A percentile compares a stretch with the other conserved stretches of the same genome.
Conservation (phyloP, 768 basidiomycete genomes). For the Suillus luteus region DNA sequence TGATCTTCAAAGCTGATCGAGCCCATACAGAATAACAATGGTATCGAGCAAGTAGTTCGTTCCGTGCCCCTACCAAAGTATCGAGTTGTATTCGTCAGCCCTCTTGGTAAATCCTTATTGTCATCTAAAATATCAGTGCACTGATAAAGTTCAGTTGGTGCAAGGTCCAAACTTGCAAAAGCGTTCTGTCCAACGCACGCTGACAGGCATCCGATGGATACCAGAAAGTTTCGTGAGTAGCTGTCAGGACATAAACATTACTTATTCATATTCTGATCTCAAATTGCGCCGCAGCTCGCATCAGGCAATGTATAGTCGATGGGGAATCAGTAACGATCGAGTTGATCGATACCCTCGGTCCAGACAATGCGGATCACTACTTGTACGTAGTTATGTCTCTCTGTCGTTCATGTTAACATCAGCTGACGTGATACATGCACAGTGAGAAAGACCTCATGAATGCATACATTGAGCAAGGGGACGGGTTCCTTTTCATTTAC, state of each 20-base stretch:
- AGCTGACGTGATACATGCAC: not conserved
- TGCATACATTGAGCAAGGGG: not conserved
- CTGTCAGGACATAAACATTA: not conserved
- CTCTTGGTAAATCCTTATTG: not conserved
- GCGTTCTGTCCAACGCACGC: not conserved
- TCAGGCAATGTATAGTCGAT: conserved; percentile 2
- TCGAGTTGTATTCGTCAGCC: conserved; percentile 5
- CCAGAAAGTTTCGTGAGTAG: conserved; percentile 4
- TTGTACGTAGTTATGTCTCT: not conserved
- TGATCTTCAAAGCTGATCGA: not conserved
- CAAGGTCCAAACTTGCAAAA: conserved; percentile 4
- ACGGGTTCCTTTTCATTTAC: conserved; percentile 5
- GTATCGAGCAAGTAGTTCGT: not conserved
- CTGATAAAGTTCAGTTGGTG: not conserved
- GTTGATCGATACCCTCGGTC: conserved; percentile 1
- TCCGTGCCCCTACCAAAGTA: conserved; percentile 8
- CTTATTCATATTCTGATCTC: not conserved
- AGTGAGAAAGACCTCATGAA: not conserved
- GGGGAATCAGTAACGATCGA: conserved; percentile 3
- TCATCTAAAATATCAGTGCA: too few species aligned
- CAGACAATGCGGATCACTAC: not conserved
- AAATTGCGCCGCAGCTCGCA: not conserved
- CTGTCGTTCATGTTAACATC: not conserved
- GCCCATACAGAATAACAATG: not conserved
- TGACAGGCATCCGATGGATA: not conserved